Evolutionary conservation across 2,329 filamentous ascomycete species (phyloP).

Genomic region (Monosporascus ibericus): DNA sequence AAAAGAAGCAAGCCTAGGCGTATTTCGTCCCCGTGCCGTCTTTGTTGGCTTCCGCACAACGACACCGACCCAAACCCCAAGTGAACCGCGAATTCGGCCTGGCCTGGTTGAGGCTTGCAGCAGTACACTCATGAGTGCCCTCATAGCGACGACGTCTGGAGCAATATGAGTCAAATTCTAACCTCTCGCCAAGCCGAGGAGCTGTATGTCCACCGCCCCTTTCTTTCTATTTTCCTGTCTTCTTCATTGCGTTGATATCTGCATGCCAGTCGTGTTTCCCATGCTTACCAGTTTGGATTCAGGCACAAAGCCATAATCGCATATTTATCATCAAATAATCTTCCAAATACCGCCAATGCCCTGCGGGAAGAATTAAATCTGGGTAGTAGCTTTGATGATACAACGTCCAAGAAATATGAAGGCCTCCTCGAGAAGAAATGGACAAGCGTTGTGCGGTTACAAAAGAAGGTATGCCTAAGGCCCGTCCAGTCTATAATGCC

Average conservation of each 20-base stretch:
- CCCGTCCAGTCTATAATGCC: too few species aligned
- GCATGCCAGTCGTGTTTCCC: neutral
- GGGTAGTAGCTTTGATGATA: conserved; percentile 65
- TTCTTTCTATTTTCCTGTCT: neutral
- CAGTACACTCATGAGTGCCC: conserved; percentile 2
- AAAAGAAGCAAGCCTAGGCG: too few species aligned
- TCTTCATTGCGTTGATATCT: neutral
- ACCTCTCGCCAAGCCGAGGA: conserved; percentile 27
- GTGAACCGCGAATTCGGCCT: neutral
- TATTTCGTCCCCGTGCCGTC: too few species aligned
- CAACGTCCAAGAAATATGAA: conserved; percentile 89
- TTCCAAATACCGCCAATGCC: conserved; percentile 62
- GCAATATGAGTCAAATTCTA: conserved; percentile 24
- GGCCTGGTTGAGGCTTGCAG: neutral
- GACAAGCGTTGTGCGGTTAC: conserved; percentile 89
- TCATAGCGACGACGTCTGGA: neutral
- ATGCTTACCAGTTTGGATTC: conserved; percentile 10
- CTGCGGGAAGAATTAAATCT: conserved; percentile 74
- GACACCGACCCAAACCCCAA: too few species aligned
- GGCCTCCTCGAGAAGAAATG: conserved; percentile 95
- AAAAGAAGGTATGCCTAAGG: conserved; percentile 70
- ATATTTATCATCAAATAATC: conserved; percentile 70
- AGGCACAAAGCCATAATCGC: conserved; percentile 85
- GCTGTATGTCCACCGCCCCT: conserved; percentile 16
- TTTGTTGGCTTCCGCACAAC: too few species aligned